Evolutionary conservation across 192 early-diverging fungal species (phyloP).

Genomic region (Backusella psychrophila): DNA sequence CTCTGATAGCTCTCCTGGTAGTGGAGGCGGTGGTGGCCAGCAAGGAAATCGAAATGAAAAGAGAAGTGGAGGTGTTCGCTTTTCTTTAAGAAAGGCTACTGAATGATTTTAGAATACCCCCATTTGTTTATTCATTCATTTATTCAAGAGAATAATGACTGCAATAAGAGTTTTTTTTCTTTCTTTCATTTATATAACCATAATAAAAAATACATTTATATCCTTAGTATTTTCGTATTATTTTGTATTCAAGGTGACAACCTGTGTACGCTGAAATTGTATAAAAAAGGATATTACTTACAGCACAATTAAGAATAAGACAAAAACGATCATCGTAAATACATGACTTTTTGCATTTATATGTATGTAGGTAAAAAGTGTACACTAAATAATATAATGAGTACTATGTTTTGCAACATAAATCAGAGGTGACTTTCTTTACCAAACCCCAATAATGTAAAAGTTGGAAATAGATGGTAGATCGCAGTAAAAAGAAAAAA

Average conservation of each 20-base stretch:
- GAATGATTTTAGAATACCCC: neutral
- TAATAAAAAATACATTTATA: neutral
- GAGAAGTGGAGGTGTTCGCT: neutral
- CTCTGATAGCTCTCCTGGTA: neutral
- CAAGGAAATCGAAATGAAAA: neutral
- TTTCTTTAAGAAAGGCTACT: neutral
- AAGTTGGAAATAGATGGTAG: neutral
- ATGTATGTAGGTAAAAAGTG: neutral
- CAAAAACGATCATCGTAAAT: neutral
- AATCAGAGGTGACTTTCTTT: neutral
- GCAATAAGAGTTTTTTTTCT: neutral
- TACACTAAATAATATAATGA: neutral
- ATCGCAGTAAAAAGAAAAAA: neutral
- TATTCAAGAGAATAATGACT: neutral
- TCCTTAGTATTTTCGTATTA: neutral
- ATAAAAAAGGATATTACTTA: neutral
- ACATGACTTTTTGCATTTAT: neutral
- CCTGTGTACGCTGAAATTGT: too few species aligned
- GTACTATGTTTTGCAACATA: neutral
- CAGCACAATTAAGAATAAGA: neutral
- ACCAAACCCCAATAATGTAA: neutral
- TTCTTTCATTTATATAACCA: neutral
- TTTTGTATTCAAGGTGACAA: too few species aligned
- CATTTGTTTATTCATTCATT: neutral
- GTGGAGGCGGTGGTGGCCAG: neutral